These are phyloP conservation scores for Verticillium zaregamsianum DNA, from an alignment of 2,329 filamentous ascomycete genomes.

Conservation along the genomic window DNA sequence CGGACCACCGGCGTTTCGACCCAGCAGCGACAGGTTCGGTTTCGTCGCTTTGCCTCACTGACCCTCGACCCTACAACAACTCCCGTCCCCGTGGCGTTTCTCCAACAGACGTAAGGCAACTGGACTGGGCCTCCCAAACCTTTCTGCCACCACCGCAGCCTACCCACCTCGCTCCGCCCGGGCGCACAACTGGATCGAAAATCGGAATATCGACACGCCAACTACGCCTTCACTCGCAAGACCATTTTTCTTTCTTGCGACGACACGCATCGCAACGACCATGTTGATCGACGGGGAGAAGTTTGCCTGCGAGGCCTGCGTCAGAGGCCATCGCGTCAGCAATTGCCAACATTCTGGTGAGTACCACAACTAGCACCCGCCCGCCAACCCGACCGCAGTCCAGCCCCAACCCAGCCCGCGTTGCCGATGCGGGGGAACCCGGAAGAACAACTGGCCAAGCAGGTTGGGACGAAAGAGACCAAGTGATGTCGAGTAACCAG, in stretches of 20 bases:
- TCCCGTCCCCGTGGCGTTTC: background rate
- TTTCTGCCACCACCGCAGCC: background rate
- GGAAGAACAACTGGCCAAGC: slow-evolving; percentile 2
- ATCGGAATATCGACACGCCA: background rate
- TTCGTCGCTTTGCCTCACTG: background rate
- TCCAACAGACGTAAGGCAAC: background rate
- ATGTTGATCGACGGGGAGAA: slow-evolving; percentile 96
- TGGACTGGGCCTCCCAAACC: background rate
- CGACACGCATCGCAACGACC: slow-evolving; percentile 2
- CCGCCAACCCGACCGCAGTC: background rate
- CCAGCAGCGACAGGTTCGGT: slow-evolving; percentile 1
- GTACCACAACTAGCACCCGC: slow-evolving; percentile 31
- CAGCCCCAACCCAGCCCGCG: background rate
- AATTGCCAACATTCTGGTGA: slow-evolving; percentile 94
- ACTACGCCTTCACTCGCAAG: background rate
- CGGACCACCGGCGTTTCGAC: background rate
- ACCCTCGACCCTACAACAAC: background rate
- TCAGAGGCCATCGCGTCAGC: slow-evolving; percentile 97
- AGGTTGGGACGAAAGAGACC: background rate
- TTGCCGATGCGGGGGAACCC: background rate
- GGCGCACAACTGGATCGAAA: background rate
- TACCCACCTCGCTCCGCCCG: background rate
- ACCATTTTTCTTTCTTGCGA: background rate
- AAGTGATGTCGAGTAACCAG: background rate
- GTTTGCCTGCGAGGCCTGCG: slow-evolving; percentile 96